Conservation (phyloP, 371 early-diverging fungal genomes). For the Circinella minor region DNA sequence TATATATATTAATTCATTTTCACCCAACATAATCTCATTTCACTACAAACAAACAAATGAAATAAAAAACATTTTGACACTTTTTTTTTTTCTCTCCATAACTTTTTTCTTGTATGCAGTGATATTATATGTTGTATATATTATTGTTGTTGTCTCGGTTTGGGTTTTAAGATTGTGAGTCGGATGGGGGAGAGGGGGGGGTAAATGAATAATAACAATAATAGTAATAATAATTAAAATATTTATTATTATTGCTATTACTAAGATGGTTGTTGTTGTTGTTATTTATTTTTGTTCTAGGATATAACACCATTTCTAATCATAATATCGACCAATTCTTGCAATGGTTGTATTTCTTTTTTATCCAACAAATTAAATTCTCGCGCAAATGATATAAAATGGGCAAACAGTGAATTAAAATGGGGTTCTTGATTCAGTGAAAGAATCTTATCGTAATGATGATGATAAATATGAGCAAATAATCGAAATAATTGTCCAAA, state of each 20-base stretch:
- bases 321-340: constrained; percentile 77
- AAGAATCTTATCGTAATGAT: constrained; percentile 89
- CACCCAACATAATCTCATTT: no score
- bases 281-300: background rate
- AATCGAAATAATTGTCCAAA: constrained; percentile 88
- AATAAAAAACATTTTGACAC: no score
- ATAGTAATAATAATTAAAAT: no score
- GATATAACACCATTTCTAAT: constrained; percentile 55
- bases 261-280: background rate
- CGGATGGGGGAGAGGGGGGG: no score
- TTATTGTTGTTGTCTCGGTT: no score
- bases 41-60: no score
- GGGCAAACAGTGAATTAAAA: constrained; percentile 93
- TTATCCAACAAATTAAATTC: constrained; percentile 93
- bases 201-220: no score
- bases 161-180: no score
- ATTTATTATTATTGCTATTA: background rate
- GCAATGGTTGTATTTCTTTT: constrained; percentile 86
- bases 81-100: no score
- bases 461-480: constrained; percentile 92
- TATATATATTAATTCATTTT: no score
- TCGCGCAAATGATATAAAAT: constrained; percentile 87
- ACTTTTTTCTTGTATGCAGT: no score
- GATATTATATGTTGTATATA: no score
- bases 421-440: constrained; percentile 86